These are phyloP conservation scores for Stromatinia cepivora DNA, from an alignment of 2,329 filamentous ascomycete species.

Conservation along the genomic window DNA sequence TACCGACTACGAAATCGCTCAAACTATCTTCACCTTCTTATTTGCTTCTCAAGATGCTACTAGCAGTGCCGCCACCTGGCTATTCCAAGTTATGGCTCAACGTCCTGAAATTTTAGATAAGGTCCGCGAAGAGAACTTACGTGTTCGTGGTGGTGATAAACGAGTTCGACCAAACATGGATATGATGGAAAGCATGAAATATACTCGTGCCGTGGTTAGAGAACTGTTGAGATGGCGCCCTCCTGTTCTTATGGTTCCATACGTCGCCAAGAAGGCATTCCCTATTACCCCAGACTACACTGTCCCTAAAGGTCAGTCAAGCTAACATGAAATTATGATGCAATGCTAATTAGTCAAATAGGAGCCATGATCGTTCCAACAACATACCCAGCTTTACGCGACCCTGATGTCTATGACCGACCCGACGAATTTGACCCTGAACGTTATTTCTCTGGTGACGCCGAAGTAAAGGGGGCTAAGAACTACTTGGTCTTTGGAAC, in stretches of 20 bases:
- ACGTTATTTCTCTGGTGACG: constrained; percentile 85
- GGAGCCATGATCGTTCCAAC: constrained; percentile 93
- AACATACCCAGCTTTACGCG: constrained; percentile 85
- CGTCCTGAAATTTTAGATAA: constrained; percentile 89
- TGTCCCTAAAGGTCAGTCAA: constrained; percentile 74
- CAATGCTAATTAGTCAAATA: constrained; percentile 36
- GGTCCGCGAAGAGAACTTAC: constrained; percentile 86
- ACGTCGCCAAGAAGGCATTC: constrained; percentile 92
- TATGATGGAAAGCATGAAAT: constrained; percentile 82
- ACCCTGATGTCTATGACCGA: constrained; percentile 87
- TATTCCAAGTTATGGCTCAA: constrained; percentile 93
- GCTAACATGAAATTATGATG: neutral
- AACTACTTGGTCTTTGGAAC: constrained; percentile 97
- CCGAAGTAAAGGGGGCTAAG: constrained; percentile 76
- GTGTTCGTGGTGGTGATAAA: constrained; percentile 71
- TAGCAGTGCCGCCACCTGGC: constrained; percentile 88
- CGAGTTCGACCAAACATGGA: constrained; percentile 74
- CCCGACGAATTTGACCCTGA: constrained; percentile 89
- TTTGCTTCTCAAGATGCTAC: constrained; percentile 98
- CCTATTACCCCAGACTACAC: constrained; percentile 85
- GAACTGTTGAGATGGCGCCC: constrained; percentile 92
- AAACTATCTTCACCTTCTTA: constrained; percentile 93
- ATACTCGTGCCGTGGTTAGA: constrained; percentile 88
- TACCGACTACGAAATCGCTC: constrained; percentile 84
- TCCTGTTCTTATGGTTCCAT: constrained; percentile 96